Percentiles rank a stretch among this genome's conserved stretches.
Evolutionary conservation across 345 rosid species (phyloP).

Genomic region (Clarkia xantiana): DNA sequence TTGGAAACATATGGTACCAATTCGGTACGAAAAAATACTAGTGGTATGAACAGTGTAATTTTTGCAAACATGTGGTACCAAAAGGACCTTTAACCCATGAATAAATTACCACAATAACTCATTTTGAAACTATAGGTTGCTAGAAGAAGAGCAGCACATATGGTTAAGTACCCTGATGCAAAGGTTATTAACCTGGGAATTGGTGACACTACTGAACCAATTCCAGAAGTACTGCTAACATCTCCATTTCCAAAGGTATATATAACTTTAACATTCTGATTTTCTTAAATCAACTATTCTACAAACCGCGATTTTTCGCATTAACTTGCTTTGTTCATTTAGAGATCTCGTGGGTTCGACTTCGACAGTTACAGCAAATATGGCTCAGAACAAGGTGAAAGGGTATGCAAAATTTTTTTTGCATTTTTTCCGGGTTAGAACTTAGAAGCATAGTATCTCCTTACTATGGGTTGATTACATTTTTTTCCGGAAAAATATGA

Average conservation of each 20-base stretch:
- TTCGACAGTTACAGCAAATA: slow-evolving; percentile 85
- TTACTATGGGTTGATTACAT: not conserved
- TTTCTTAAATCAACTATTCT: slow-evolving; percentile 1
- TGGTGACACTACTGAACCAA: slow-evolving; percentile 97
- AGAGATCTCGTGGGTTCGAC: slow-evolving; percentile 75
- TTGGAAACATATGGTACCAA: too few relatives aligned
- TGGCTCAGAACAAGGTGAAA: slow-evolving; percentile 96
- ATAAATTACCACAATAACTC: not conserved
- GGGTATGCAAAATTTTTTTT: too few relatives aligned
- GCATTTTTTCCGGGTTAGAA: too few relatives aligned
- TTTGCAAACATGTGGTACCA: too few relatives aligned
- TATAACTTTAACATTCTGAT: not conserved
- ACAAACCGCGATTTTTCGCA: not conserved
- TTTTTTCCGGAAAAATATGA: slow-evolving; percentile 13
- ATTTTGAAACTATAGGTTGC: slow-evolving; percentile 40
- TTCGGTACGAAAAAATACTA: too few relatives aligned
- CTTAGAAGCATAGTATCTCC: too few relatives aligned
- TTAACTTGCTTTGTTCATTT: slow-evolving; percentile 8
- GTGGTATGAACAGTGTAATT: too few relatives aligned
- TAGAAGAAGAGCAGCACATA: slow-evolving; percentile 70
- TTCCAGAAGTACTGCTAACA: slow-evolving; percentile 84
- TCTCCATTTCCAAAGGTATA: slow-evolving; percentile 64
- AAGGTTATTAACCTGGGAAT: slow-evolving; percentile 88
- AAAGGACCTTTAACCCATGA: too few relatives aligned
- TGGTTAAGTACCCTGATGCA: slow-evolving; percentile 75